phyloP scores from a whole-genome alignment of 2,329 filamentous ascomycete species.

The Hypocreales sp. region DNA sequence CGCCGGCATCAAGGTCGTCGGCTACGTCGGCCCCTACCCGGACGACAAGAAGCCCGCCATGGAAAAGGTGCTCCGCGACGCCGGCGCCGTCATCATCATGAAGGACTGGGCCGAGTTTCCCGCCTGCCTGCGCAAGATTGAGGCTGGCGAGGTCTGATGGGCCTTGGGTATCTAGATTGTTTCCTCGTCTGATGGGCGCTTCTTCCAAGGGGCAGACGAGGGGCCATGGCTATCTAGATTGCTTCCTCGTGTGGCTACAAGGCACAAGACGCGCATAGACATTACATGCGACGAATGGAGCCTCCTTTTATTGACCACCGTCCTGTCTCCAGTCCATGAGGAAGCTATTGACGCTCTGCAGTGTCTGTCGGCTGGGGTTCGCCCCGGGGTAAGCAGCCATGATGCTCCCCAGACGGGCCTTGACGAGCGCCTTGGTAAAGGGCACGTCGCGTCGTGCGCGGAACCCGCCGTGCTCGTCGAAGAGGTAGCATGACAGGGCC shows the following conservation, averaged over 20 bases:
- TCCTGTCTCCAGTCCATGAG: constrained; percentile 53
- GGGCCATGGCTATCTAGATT: no score
- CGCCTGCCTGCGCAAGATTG: constrained; percentile 26
- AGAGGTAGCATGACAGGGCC: constrained; percentile 59
- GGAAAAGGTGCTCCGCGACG: constrained; percentile 41
- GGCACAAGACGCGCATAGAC: no score
- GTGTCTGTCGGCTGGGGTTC: constrained; percentile 69
- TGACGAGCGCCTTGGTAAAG: constrained; percentile 63
- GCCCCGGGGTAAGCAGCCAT: constrained; percentile 63
- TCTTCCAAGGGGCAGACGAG: neutral
- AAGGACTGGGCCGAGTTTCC: constrained; percentile 42
- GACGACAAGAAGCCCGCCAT: constrained; percentile 48
- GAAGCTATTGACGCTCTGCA: constrained; percentile 86
- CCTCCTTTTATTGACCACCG: no score
- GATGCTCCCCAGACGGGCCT: constrained; percentile 65
- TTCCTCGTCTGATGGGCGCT: no score
- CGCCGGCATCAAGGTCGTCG: constrained; percentile 67
- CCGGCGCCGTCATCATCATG: constrained; percentile 49
- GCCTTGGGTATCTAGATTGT: no score
- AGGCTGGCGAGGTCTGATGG: constrained; percentile 22
- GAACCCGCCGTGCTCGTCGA: constrained; percentile 43
- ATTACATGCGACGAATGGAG: no score
- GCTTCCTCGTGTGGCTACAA: no score
- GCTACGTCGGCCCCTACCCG: constrained; percentile 69
- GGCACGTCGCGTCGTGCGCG: constrained; percentile 9